phyloP scores from a whole-genome alignment of 345 rosid species.

The Kernera saxatilis region DNA sequence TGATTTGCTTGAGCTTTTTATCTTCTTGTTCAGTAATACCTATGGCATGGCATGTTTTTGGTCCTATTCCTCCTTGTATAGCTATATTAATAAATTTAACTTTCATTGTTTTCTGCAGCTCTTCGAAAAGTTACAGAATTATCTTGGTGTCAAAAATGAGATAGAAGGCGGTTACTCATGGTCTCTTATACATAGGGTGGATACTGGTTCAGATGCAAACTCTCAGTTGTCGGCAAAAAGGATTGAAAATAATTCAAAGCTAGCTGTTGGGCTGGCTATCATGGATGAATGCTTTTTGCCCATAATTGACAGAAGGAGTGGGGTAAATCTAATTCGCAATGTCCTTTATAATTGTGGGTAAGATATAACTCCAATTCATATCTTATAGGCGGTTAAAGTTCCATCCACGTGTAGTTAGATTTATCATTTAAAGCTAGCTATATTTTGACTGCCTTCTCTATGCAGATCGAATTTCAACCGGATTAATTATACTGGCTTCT shows the following conservation, averaged over 20 bases:
- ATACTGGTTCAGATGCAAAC: constrained; percentile 12
- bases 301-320: constrained; percentile 33
- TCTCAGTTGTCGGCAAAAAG: constrained; percentile 12
- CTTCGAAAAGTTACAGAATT: constrained; percentile 58
- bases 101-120: constrained; percentile 46
- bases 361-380: too few relatives aligned
- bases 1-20: not conserved
- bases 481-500: constrained; percentile 33
- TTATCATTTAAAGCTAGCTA: too few relatives aligned
- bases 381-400: too few relatives aligned
- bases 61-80: not conserved
- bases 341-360: constrained; percentile 35
- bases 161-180: constrained; percentile 30
- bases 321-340: constrained; percentile 30
- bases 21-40: not conserved
- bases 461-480: constrained; percentile 35
- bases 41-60: not conserved
- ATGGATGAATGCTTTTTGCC: constrained; percentile 37
- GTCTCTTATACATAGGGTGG: constrained; percentile 34
- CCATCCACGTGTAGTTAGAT: too few relatives aligned
- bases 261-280: constrained; percentile 30
- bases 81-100: not conserved
- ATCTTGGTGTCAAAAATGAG: constrained; percentile 48
- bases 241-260: constrained; percentile 32
- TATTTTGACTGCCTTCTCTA: constrained; percentile 7